These are phyloP conservation scores for Colletotrichum gigasporum DNA, from an alignment of 2,329 filamentous ascomycete genomes.

Conservation along the genomic window DNA sequence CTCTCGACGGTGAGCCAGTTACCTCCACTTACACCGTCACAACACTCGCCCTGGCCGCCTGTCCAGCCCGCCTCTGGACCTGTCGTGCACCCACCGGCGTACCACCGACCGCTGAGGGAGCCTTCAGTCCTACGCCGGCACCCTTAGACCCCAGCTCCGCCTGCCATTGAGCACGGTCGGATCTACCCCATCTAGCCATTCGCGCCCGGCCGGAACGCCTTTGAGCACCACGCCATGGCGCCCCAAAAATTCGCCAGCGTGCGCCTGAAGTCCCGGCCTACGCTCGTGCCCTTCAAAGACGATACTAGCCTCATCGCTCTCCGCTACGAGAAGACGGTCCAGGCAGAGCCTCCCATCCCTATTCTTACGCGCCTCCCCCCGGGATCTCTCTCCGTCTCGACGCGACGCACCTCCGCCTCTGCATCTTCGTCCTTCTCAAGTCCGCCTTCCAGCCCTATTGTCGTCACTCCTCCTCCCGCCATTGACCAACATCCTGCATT, in stretches of 20 bases:
- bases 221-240: constrained; percentile 40
- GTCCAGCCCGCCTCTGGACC: neutral
- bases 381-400: constrained; percentile 35
- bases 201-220: constrained; percentile 8
- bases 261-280: constrained; percentile 51
- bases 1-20: constrained; percentile 11
- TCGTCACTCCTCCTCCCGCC: constrained; percentile 46
- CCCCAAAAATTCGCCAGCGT: constrained; percentile 53
- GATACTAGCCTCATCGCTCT: constrained; percentile 62
- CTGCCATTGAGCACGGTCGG: constrained; percentile 16
- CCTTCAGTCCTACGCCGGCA: neutral
- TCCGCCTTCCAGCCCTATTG: constrained; percentile 36
- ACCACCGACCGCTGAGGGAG: constrained; percentile 4
- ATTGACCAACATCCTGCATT: constrained; percentile 64
- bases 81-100: constrained; percentile 3
- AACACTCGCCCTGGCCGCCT: constrained; percentile 13
- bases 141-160: neutral
- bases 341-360: constrained; percentile 66
- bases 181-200: constrained; percentile 6
- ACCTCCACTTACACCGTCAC: constrained; percentile 21
- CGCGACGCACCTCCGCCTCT: constrained; percentile 26
- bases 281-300: constrained; percentile 53
- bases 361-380: constrained; percentile 55
- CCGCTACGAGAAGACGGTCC: constrained; percentile 69
- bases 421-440: constrained; percentile 21